phyloP scores from a whole-genome alignment of 108 stramenopile species.

The Cylindrotheca closterium region DNA sequence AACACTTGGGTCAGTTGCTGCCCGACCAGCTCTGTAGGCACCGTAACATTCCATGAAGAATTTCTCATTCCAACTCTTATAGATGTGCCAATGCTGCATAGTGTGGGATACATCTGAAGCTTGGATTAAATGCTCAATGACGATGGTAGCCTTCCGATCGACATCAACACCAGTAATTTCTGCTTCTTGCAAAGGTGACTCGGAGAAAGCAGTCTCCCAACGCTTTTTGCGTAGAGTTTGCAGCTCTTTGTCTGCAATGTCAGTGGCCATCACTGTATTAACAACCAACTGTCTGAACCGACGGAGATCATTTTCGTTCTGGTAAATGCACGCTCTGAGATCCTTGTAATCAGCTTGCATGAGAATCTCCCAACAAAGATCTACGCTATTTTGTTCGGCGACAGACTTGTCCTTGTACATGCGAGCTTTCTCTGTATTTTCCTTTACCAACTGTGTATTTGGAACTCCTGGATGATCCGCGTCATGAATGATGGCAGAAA shows the following conservation, averaged over 20 bases:
- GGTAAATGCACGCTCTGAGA: constrained; percentile 36
- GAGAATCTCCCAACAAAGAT: constrained; percentile 30
- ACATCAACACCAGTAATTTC: too few species aligned
- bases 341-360: constrained; percentile 16
- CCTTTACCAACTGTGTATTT: constrained; percentile 9
- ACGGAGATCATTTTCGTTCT: constrained; percentile 24
- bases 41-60: too few species aligned
- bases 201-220: constrained; percentile 62
- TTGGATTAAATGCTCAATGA: too few species aligned
- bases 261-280: too few species aligned
- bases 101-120: too few species aligned
- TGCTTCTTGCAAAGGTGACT: too few species aligned
- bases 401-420: constrained; percentile 11
- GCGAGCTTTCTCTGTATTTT: constrained; percentile 4
- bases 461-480: constrained; percentile 39
- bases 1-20: too few species aligned
- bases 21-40: too few species aligned
- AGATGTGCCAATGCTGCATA: too few species aligned
- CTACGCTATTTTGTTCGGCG: constrained; percentile 10
- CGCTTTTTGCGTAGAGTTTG: constrained; percentile 39
- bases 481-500: constrained; percentile 47
- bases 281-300: constrained; percentile 53
- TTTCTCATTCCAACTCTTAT: too few species aligned
- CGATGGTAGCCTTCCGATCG: too few species aligned
- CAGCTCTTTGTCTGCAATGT: constrained; percentile 46